Percentiles rank a stretch among this genome's conserved stretches.
Conservation (phyloP, 2,329 filamentous ascomycete species). For the Pyrenochaeta sp. region DNA sequence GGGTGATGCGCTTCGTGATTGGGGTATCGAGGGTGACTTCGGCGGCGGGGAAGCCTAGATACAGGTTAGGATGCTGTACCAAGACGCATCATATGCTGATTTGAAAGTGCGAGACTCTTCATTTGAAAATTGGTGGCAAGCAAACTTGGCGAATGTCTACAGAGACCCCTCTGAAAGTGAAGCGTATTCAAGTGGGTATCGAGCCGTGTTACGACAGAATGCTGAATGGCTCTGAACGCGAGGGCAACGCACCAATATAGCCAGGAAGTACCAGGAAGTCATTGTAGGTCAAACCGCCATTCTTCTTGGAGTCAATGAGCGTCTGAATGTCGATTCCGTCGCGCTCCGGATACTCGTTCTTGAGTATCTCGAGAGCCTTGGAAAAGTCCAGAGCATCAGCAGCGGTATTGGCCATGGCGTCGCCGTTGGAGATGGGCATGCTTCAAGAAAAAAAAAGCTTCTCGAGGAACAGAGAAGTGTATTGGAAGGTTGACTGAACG, state of each 20-base stretch:
- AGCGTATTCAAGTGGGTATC: slow-evolving; percentile 17
- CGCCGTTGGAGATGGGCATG: slow-evolving; percentile 80
- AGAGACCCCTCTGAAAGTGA: not conserved
- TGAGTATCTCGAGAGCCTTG: slow-evolving; percentile 80
- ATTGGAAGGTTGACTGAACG: slow-evolving; percentile 26
- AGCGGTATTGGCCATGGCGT: slow-evolving; percentile 60
- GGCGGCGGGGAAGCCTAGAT: slow-evolving; percentile 82
- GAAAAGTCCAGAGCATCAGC: slow-evolving; percentile 73
- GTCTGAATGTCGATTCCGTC: slow-evolving; percentile 90
- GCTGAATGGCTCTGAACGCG: slow-evolving; percentile 6
- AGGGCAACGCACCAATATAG: slow-evolving; percentile 75
- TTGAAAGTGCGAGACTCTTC: not conserved
- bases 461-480: slow-evolving; percentile 41
- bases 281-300: slow-evolving; percentile 97
- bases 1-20: slow-evolving; percentile 91
- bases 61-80: slow-evolving; percentile 7
- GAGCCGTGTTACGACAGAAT: not conserved
- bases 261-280: slow-evolving; percentile 97
- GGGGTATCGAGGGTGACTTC: slow-evolving; percentile 88
- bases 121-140: not conserved
- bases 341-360: slow-evolving; percentile 75
- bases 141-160: not conserved
- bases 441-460: slow-evolving; percentile 64
- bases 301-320: slow-evolving; percentile 88
- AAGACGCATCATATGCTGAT: not conserved